phyloP scores from a whole-genome alignment of 2,329 filamentous ascomycete genomes.

The Cordyceps pruinosa region DNA sequence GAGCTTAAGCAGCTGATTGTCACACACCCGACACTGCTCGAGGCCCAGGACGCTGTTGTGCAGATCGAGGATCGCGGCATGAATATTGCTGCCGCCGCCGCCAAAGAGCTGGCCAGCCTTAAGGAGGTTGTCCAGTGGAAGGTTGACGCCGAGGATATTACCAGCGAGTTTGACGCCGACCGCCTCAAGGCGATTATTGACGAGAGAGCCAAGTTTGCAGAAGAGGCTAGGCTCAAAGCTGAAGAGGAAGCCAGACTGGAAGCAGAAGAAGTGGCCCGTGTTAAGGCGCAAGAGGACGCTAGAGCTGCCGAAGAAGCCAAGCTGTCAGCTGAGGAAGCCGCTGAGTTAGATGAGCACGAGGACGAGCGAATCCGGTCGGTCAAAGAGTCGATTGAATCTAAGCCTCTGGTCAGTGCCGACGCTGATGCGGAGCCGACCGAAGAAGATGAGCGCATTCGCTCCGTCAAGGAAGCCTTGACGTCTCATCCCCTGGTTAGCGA shows the following conservation, averaged over 20 bases:
- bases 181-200: conserved; percentile 45
- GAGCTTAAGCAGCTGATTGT: conserved; percentile 73
- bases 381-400: conserved; percentile 15
- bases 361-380: conserved; percentile 15
- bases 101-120: conserved; percentile 69
- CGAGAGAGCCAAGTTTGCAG: conserved; percentile 22
- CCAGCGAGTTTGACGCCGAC: conserved; percentile 71
- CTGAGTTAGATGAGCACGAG: conserved; percentile 13
- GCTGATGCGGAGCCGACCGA: neutral
- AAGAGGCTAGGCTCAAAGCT: conserved; percentile 24
- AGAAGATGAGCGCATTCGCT: conserved; percentile 3
- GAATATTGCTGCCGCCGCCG: conserved; percentile 68
- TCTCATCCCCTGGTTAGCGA: neutral
- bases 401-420: conserved; percentile 3
- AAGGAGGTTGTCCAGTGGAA: conserved; percentile 86
- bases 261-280: conserved; percentile 18
- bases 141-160: conserved; percentile 63
- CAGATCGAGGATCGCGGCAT: conserved; percentile 74
- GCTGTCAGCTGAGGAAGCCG: conserved; percentile 8
- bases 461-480: neutral
- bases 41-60: conserved; percentile 60
- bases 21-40: conserved; percentile 61
- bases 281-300: conserved; percentile 16
- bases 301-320: conserved; percentile 17
- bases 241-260: conserved; percentile 15